These are phyloP conservation scores for Plenodomus lindquistii DNA, from an alignment of 2,329 filamentous ascomycete species.

Conservation along the genomic window DNA sequence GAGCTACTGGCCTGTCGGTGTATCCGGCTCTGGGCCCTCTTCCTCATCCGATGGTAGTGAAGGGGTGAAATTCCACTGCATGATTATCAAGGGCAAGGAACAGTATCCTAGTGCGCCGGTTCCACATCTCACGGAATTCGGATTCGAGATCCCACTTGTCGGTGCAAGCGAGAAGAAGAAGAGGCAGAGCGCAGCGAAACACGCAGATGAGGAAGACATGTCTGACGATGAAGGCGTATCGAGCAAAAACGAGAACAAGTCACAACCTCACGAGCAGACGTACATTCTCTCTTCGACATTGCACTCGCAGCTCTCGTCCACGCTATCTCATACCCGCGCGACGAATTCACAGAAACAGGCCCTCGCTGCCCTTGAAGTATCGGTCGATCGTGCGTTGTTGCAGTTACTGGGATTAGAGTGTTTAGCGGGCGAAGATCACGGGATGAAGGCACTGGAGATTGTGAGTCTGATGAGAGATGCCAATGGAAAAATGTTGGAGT, in stretches of 20 bases:
- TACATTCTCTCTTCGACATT: conserved; percentile 77
- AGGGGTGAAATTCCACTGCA: conserved; percentile 92
- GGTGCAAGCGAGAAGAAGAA: conserved; percentile 50
- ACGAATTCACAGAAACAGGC: conserved; percentile 67
- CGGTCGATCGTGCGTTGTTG: conserved; percentile 86
- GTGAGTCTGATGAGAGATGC: conserved; percentile 83
- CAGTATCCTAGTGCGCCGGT: conserved; percentile 83
- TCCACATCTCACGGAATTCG: conserved; percentile 89
- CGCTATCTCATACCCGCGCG: conserved; percentile 69
- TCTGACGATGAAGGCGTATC: conserved; percentile 40
- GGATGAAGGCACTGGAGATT: conserved; percentile 93
- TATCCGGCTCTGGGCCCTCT: conserved; percentile 73
- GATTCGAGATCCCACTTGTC: conserved; percentile 81
- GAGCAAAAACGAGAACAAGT: conserved; percentile 49
- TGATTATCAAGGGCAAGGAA: conserved; percentile 96
- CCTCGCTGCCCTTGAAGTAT: conserved; percentile 73
- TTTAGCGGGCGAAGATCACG: conserved; percentile 86
- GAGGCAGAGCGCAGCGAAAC: conserved; percentile 30
- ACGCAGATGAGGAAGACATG: conserved; percentile 40
- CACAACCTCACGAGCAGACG: conserved; percentile 73
- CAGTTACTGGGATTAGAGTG: conserved; percentile 90
- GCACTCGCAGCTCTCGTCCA: conserved; percentile 74
- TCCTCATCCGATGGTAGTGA: conserved; percentile 71
- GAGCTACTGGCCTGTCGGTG: conserved; percentile 92
- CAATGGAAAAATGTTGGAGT: conserved; percentile 86